These are phyloP conservation scores for Phyllosticta citribraziliensis DNA, from an alignment of 2,329 filamentous ascomycete species.

Conservation along the genomic window DNA sequence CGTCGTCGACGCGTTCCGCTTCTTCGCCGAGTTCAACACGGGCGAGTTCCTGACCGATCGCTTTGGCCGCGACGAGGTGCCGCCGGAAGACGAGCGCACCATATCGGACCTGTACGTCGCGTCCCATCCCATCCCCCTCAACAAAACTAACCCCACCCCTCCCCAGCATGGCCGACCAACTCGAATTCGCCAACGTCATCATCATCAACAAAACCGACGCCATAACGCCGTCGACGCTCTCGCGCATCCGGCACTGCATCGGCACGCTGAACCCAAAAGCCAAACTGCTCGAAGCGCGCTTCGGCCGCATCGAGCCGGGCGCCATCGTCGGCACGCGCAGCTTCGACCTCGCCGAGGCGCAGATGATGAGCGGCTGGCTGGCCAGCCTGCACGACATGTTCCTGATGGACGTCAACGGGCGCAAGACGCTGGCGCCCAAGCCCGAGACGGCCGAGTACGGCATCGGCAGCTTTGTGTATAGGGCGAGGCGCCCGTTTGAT, in stretches of 20 bases:
- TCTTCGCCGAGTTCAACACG: constrained; percentile 63
- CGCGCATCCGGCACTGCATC: constrained; percentile 44
- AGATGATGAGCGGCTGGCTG: constrained; percentile 59
- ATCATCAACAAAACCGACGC: constrained; percentile 62
- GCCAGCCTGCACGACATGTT: constrained; percentile 61
- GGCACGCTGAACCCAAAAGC: constrained; percentile 56
- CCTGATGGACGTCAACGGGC: constrained; percentile 45
- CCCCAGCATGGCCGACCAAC: constrained; percentile 56
- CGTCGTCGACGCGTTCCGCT: constrained; percentile 62
- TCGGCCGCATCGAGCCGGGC: constrained; percentile 52
- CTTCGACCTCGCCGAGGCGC: constrained; percentile 56
- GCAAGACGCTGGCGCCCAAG: constrained; percentile 51
- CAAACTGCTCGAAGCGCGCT: constrained; percentile 52
- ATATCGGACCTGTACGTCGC: constrained; percentile 53
- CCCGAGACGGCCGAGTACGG: constrained; percentile 65
- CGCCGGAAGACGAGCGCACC: constrained; percentile 58
- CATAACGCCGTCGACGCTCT: constrained; percentile 38
- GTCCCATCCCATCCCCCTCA: neutral
- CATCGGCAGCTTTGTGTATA: constrained; percentile 62
- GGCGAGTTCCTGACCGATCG: constrained; percentile 56
- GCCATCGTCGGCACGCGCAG: constrained; percentile 53
- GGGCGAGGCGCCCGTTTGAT: constrained; percentile 39
- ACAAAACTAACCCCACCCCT: neutral
- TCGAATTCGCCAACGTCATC: constrained; percentile 67
- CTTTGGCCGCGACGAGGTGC: constrained; percentile 50